phyloP scores from a whole-genome alignment of 805 yeast species.

The Kluyveromyces siamensis region DNA sequence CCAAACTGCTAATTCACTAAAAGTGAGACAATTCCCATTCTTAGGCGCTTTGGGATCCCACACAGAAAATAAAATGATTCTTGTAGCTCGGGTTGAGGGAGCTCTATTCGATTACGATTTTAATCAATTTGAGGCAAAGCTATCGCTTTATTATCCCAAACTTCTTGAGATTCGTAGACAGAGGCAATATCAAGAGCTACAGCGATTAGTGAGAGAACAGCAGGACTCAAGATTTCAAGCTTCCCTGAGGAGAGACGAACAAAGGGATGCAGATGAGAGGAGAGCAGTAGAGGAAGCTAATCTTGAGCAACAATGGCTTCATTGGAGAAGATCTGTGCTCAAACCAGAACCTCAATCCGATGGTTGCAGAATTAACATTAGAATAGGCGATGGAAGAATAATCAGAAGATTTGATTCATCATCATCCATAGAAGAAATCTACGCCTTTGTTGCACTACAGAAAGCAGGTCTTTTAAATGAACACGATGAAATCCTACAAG shows the following conservation, averaged over 20 bases:
- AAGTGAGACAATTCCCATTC: slow-evolving; percentile 72
- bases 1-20: slow-evolving; percentile 69
- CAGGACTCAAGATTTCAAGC: slow-evolving; percentile 74
- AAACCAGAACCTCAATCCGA: slow-evolving; percentile 20
- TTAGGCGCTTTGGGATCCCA: slow-evolving; percentile 68
- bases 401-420: slow-evolving; percentile 39
- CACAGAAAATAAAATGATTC: slow-evolving; percentile 28
- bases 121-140: slow-evolving; percentile 11
- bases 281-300: slow-evolving; percentile 11
- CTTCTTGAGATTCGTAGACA: slow-evolving; percentile 54
- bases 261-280: slow-evolving; percentile 35
- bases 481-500: slow-evolving; percentile 10
- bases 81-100: slow-evolving; percentile 26
- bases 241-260: slow-evolving; percentile 60
- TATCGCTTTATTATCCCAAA: slow-evolving; percentile 20
- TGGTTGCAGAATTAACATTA: slow-evolving; percentile 58
- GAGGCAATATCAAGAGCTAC: slow-evolving; percentile 48
- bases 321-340: slow-evolving; percentile 36
- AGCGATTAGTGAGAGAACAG: slow-evolving; percentile 50
- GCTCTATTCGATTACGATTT: slow-evolving; percentile 10
- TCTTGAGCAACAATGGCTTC: slow-evolving; percentile 35
- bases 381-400: slow-evolving; percentile 56
- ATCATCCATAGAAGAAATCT: slow-evolving; percentile 50
- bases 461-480: slow-evolving; percentile 21
- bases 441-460: slow-evolving; percentile 57